Evolutionary conservation across 2,329 filamentous ascomycete genomes (phyloP), one percentile per base, ranked within the genome.

Genomic region (Diatrype stigma): DNA sequence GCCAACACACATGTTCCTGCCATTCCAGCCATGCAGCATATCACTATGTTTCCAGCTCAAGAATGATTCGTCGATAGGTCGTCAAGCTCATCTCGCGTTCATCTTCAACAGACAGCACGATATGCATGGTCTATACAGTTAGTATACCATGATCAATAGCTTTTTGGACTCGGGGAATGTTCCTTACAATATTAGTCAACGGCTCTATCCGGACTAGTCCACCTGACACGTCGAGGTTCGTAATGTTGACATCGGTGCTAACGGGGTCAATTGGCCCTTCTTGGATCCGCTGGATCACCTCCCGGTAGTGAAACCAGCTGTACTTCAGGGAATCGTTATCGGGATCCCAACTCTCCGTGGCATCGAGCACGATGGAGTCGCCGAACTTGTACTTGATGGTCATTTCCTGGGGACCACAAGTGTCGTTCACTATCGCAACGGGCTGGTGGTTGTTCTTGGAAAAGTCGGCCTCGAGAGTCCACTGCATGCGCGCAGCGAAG

Each of bases 261-360:
- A 53, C 51, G n/a, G 28, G 38, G 23, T 42, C 46, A 22, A 51
- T 51, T 3, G 22, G 16, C 5, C 51, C 51, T 26, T 53, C 48
- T 32, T 53, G 45, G 21, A 51, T 51, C 7, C 48, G 45, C 48
- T 34, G 11, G 7, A 45, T 42, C 32, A 53, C 51, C 47, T 64
- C 62, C 3, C 51, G 45, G 56, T 78, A 77, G 35, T 76, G 73
- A 56, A 69, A 73, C 74, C 74, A 77, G 35, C 67, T 67, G 60
- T 73, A 76, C 7, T 62, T 64, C 28, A 76, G 55, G 19, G 12
- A 26, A 40, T 66, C 65, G 6, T 54, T 57, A 52, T 76, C 71
- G 0, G 72, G 71, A 54, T 76, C 72, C 47, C 71, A 74, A 1
- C 69, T 71, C 42, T 60, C 60, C 2, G 66, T 67, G 1, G 72